Evolutionary conservation across 768 basidiomycete species (phyloP).

Genomic region (Leccinum obscurum): DNA sequence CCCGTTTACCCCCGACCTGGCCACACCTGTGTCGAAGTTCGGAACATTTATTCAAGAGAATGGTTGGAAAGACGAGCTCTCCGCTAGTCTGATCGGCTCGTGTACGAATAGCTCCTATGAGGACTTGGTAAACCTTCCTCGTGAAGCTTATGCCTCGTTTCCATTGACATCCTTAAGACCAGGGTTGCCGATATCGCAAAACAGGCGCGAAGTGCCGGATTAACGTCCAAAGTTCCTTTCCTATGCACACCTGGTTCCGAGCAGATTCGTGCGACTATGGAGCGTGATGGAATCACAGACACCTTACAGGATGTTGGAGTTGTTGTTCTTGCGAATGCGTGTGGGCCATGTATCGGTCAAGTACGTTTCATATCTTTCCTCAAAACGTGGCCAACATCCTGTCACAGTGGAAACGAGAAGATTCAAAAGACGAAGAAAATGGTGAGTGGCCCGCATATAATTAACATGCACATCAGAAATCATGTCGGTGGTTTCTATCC

Average conservation of each 20-base stretch:
- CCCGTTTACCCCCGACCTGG: constrained; percentile 95
- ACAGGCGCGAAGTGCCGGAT: constrained; percentile 83
- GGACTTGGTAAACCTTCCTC: constrained; percentile 64
- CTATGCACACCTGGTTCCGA: constrained; percentile 91
- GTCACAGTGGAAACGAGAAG: constrained; percentile 86
- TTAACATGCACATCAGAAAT: constrained; percentile 3
- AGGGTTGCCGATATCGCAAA: constrained; percentile 87
- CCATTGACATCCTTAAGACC: constrained; percentile 50
- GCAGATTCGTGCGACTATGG: constrained; percentile 96
- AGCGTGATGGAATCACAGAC: constrained; percentile 85
- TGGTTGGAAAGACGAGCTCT: constrained; percentile 92
- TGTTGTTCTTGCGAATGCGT: constrained; percentile 93
- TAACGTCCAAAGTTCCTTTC: constrained; percentile 83
- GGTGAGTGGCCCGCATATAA: constrained; percentile 46
- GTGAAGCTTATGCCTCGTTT: not conserved
- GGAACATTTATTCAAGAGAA: constrained; percentile 75
- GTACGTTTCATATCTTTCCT: constrained; percentile 36
- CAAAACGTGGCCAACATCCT: constrained; percentile 8
- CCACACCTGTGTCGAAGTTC: constrained; percentile 92
- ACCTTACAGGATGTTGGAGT: constrained; percentile 89
- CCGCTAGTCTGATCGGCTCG: constrained; percentile 93
- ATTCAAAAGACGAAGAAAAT: constrained; percentile 87
- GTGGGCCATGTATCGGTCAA: constrained; percentile 98
- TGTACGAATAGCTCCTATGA: constrained; percentile 99
- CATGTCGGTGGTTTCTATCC: constrained; percentile 1